Base-by-base conservation (phyloP, 805 yeast genomes). In the Wickerhamomyces chaumierensis region DNA sequence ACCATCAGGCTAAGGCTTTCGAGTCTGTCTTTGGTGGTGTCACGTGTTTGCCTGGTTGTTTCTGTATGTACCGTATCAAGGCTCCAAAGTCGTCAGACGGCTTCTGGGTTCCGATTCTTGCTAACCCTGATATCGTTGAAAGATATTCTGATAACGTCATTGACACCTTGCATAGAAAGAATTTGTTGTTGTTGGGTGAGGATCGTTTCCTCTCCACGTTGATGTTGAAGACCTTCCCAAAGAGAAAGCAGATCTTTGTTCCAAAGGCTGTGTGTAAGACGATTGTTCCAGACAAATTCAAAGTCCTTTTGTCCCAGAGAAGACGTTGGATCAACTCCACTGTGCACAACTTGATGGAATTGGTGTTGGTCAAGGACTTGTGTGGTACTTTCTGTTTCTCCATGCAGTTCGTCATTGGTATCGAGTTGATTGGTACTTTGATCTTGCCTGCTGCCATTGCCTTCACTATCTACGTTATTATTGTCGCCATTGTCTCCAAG, bases 251-350 rank as follows among this genome's bases (percentile, higher is more conserved):
- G 59, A 60, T 86, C 14, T 87, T 87, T 56, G 79, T 88, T 12
- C 81, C 95, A 2, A 85, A 85, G 56, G 96, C 96, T 5, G 90
- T 83, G 4, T 87, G 96, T 64, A 85, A 85, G 53, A 87, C 96
- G 1, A 62, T 85, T 43, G 96, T 81, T n/a, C 96, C 96, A 0
- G 81, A 79, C 49, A 69, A 69, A 36, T 87, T 87, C 57, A 69
- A 62, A 45, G 92, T 87, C 36, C 66, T 87, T 46, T 65, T 87
- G 35, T 87, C 95, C 1, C 96, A 87, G 58, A 80, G 96, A 58
- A 84, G 96, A 64, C 82, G 96, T 57, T 87, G 96, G 96, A 87
- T 87, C 50, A 87, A 87, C 59, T 87, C 96, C 4, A 88, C 96
- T 0, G 88, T 87, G 29, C 96, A 87, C 60, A 87, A 87, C 54